Conservation (phyloP, 164 flowering plant species). For the Vitis riparia region DNA sequence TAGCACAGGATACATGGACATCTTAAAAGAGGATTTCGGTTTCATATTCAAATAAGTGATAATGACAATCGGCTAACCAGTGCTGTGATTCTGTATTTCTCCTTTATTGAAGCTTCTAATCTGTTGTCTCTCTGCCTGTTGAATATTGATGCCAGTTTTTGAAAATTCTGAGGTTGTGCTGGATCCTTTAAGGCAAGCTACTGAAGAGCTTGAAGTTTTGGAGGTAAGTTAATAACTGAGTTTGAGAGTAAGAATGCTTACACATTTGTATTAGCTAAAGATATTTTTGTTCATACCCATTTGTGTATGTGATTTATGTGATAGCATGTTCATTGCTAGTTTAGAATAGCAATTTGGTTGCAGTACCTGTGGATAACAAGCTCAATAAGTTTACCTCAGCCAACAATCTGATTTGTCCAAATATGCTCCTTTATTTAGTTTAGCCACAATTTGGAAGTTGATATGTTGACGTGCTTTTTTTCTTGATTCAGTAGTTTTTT, state of each 20-base stretch:
- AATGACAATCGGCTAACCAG: neutral
- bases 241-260: neutral
- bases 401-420: no score
- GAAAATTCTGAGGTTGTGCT: constrained; percentile 69
- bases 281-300: no score
- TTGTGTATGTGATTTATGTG: no score
- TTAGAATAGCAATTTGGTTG: no score
- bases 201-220: constrained; percentile 69
- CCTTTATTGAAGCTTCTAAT: neutral
- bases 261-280: neutral
- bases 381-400: no score
- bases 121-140: neutral
- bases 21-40: neutral
- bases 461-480: no score
- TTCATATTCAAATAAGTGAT: no score
- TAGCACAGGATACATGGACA: no score
- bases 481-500: no score
- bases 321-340: no score
- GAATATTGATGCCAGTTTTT: constrained; percentile 38
- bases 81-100: neutral
- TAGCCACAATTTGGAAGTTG: no score
- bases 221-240: constrained; percentile 52
- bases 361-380: neutral
- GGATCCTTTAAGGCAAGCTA: constrained; percentile 76
- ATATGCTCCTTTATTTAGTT: no score